phyloP scores from a whole-genome alignment of 306 rosid genomes.

The Casuarina cunninghamiana region DNA sequence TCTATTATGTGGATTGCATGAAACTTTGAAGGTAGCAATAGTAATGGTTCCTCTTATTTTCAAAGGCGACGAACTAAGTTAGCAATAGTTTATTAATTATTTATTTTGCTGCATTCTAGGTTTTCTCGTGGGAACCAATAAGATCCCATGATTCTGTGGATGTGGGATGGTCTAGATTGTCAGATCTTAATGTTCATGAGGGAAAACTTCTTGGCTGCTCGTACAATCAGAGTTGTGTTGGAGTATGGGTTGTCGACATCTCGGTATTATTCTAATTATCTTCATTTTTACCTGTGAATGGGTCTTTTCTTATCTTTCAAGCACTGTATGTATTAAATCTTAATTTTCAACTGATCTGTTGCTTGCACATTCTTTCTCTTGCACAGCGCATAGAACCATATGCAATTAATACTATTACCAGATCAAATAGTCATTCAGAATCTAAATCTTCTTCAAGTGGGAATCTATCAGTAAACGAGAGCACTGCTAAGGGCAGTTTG shows the following conservation, averaged over 20 bases:
- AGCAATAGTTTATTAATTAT: slow-evolving; percentile 16
- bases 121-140: slow-evolving; percentile 96
- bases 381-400: slow-evolving; percentile 90
- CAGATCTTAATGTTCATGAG: slow-evolving; percentile 97
- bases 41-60: slow-evolving; percentile 21
- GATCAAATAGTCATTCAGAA: slow-evolving; percentile 79
- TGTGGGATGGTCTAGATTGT: slow-evolving; percentile 94
- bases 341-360: slow-evolving; percentile 28
- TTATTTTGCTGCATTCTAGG: slow-evolving; percentile 46
- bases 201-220: slow-evolving; percentile 99
- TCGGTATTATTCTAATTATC: slow-evolving; percentile 54
- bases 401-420: slow-evolving; percentile 56
- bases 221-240: slow-evolving; percentile 95
- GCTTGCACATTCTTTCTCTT: slow-evolving; percentile 31
- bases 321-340: slow-evolving; percentile 23
- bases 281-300: slow-evolving; percentile 6
- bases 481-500: slow-evolving; percentile 55
- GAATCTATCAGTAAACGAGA: slow-evolving; percentile 67
- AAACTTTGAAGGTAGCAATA: slow-evolving; percentile 83
- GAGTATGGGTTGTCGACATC: slow-evolving; percentile 99
- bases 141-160: slow-evolving; percentile 89
- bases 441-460: slow-evolving; percentile 64
- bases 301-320: slow-evolving; percentile 18
- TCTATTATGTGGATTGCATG: slow-evolving; percentile 93
- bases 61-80: slow-evolving; percentile 22